phyloP scores from a whole-genome alignment of 495 filamentous ascomycete genomes.

The Daldinia decipiens region DNA sequence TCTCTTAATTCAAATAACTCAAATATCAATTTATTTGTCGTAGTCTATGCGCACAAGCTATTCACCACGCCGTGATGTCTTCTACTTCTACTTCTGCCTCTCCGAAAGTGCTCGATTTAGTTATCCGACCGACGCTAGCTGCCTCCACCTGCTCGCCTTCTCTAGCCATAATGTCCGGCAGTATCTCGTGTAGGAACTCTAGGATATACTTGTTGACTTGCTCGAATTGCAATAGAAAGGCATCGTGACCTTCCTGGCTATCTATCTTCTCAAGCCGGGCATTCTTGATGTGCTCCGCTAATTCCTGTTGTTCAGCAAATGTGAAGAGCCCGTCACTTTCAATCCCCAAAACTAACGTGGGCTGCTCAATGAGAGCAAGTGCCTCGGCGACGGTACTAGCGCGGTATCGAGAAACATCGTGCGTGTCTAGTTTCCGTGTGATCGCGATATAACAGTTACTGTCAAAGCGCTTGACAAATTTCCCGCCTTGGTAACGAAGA shows the following conservation, averaged over 20 bases:
- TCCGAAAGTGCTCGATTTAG: conserved; percentile 88
- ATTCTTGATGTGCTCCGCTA: conserved; percentile 84
- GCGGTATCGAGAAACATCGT: conserved; percentile 86
- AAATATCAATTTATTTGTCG: background rate
- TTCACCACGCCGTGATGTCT: conserved; percentile 95
- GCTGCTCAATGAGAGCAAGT: conserved; percentile 84
- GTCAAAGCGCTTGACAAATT: conserved; percentile 97
- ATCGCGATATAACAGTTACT: conserved; percentile 99
- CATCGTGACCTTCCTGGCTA: conserved; percentile 93
- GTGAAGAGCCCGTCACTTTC: conserved; percentile 96
- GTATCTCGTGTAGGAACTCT: conserved; percentile 80
- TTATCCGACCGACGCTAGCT: conserved; percentile 61
- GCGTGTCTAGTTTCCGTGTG: conserved; percentile 98
- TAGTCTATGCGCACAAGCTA: conserved; percentile 11
- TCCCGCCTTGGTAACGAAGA: conserved; percentile 95
- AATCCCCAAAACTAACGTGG: conserved; percentile 89
- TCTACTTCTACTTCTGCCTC: conserved; percentile 96
- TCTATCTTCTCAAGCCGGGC: conserved; percentile 85
- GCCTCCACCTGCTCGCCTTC: conserved; percentile 59
- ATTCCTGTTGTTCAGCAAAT: conserved; percentile 92
- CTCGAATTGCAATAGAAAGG: conserved; percentile 95
- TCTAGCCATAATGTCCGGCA: conserved; percentile 86
- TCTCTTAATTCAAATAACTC: background rate
- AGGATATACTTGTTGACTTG: conserved; percentile 92
- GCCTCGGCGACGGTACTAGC: conserved; percentile 72